Evolutionary conservation across 2,329 filamentous ascomycete species (phyloP).

Genomic region (Fusarium sp.): DNA sequence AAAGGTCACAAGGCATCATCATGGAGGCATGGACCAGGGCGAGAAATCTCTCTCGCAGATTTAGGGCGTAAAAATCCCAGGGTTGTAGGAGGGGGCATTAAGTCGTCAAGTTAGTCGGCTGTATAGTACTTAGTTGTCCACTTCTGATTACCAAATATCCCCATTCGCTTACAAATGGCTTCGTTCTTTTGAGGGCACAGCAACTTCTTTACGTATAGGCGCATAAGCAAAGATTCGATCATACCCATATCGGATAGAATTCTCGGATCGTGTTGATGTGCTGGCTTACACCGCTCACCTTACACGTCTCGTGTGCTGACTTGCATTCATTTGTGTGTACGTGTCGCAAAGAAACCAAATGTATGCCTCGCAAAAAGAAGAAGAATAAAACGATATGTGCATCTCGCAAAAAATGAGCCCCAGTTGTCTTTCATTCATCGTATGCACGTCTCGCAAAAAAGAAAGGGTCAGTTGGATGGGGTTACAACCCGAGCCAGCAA

Average conservation of each 20-base stretch:
- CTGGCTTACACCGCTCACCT: background rate
- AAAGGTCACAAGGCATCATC: conserved; percentile 19
- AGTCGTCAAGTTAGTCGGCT: background rate
- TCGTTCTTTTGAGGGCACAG: background rate
- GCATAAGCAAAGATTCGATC: background rate
- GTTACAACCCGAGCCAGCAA: background rate
- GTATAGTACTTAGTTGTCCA: background rate
- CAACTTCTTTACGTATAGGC: background rate
- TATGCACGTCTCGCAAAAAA: background rate
- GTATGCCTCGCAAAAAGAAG: too few relatives aligned
- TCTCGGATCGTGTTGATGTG: background rate
- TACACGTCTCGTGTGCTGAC: background rate
- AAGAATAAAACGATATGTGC: too few relatives aligned
- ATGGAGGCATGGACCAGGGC: background rate
- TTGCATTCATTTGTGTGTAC: background rate
- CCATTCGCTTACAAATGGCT: background rate
- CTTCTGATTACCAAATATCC: background rate
- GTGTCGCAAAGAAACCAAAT: too few relatives aligned
- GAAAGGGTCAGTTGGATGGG: background rate
- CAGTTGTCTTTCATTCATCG: too few relatives aligned
- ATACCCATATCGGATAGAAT: background rate
- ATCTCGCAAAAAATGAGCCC: too few relatives aligned
- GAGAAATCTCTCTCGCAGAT: background rate
- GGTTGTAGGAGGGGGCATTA: background rate
- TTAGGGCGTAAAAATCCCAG: conserved; percentile 18